Evolutionary conservation across 306 rosid genomes (phyloP), one percentile per base, ranked within the genome.

Genomic region (Adenanthera pavonina): DNA sequence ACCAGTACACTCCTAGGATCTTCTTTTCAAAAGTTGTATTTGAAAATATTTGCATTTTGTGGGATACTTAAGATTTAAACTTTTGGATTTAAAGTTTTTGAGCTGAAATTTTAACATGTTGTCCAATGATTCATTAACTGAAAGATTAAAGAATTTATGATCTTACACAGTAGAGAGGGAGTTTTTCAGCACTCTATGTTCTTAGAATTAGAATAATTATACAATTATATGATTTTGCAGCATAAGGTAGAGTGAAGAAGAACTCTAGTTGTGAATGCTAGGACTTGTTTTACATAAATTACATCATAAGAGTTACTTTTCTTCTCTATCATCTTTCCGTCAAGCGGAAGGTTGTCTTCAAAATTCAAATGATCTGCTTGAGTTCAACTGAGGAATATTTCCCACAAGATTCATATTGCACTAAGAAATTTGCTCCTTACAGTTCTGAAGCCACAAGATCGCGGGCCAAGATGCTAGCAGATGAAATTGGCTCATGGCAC

Each of bases 401-500:
- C 19, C 61, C 47, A 48, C 36, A 35, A 75, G 33, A 80, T 34
- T 35, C 47, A 74, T 51, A 61, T 36, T 52, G 40, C 48, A 36
- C 77, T 81, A 57, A 80, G 16, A 46, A 46, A 41, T 30, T 81
- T 69, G 61, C 76, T 84, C 81, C 69, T 87, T 88, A 83, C 92
- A 92, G 98, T 85, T 95, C 97, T 43, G 95, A 91, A 68, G 85
- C 82, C 71, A 95, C 98, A 70, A 90, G 80, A 76, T 83, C 75
- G 9, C 85, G 95, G 49, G 99, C 97, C 44, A 95, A 92, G 88
- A 78, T 86, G 48, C 85, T 95, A 76, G 97, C 97, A 52, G 92
- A 88, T 85, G 99, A 95, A 82, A 86, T 95, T 73, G 99, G 99
- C 77, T 83, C 99, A 9, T 95, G 99, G 99, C 99, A 95, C 88